Conservation (phyloP, 306 rosid genomes). For the Citrullus colocynthis region DNA sequence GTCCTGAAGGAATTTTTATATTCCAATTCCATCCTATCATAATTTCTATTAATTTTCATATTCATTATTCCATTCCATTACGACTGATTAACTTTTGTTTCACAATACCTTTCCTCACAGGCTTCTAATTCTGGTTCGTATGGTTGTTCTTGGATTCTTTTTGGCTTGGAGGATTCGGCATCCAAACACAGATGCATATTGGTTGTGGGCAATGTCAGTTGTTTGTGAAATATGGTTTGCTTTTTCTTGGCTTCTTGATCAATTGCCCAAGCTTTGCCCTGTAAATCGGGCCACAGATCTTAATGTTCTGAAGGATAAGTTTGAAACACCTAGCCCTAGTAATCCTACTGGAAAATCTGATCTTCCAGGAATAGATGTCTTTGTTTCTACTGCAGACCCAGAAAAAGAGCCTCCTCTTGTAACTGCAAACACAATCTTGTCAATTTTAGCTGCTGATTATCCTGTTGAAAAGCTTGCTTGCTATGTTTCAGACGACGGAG, state of each 20-base stretch:
- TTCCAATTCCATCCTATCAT: not conserved
- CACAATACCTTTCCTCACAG: constrained; percentile 21
- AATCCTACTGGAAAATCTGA: constrained; percentile 93
- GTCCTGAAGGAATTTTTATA: not conserved
- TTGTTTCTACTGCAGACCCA: constrained; percentile 96
- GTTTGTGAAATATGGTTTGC: constrained; percentile 99
- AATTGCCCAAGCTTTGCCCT: constrained; percentile 81
- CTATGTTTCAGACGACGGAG: constrained; percentile 97
- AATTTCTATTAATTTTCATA: not conserved
- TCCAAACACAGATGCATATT: constrained; percentile 62
- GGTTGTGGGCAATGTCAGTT: constrained; percentile 96
- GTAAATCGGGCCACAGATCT: constrained; percentile 75
- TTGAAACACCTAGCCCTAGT: constrained; percentile 51
- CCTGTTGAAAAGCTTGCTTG: constrained; percentile 97
- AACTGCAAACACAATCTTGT: constrained; percentile 83
- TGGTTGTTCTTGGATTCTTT: constrained; percentile 60
- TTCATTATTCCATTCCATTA: not conserved
- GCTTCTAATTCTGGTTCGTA: constrained; percentile 57
- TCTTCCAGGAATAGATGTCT: constrained; percentile 85
- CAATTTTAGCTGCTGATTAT: constrained; percentile 80
- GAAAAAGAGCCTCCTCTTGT: constrained; percentile 98
- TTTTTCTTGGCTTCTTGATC: constrained; percentile 95
- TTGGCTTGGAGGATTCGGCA: constrained; percentile 64
- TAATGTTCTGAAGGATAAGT: constrained; percentile 75
- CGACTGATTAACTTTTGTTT: not conserved